Evolutionary conservation across 2,329 filamentous ascomycete species (phyloP), one percentile per base, ranked within the genome.

Genomic region (Byssothecium circinans): DNA sequence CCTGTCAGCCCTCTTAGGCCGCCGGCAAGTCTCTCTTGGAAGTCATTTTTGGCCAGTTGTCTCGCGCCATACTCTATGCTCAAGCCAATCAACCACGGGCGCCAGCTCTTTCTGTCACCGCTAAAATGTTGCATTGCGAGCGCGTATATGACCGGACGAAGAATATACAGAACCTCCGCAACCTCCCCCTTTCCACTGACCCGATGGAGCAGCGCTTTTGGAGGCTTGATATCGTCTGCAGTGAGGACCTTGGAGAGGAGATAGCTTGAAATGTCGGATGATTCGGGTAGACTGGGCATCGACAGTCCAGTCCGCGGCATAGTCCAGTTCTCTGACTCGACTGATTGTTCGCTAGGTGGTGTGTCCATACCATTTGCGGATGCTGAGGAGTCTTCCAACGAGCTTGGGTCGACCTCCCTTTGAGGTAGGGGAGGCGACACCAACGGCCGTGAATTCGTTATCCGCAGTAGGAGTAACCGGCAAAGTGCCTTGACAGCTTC

Each of bases 301-400:
- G 84, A 88, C 60, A 95, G 80, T 29, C 91, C 90, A 0, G 94
- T 99, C 49, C 94, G 81, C n/a, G 92, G 92, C 92, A 99, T 97
- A 12, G 81, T 82, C 88, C 92, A 97, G 56, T 72, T 71, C 57
- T 78, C 74, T 20, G 74, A 71, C 43, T 77, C 74, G 19, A 74
- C 70, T 4, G 61, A 57, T 18, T 61, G 50, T 38, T 71, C 68
- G 38, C 57, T 71, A 7, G 74, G 72, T 11, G 75, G 75, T 0
- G 67, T 71, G 25, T 78, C 74, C 67, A 81, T 75, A 5, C 74
- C 77, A 52, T 78, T 74, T 2, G 68, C 64, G 8, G 73, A 69
- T 5, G 64, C 60, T 49, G 75, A 71, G 1, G 70, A 73, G 23
- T 80, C 80, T 27, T 86, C 79, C 8, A 81, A 68, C 3, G 78